Conservation (phyloP, 352 stramenopile genomes). For the Globisporangium cederbergense region DNA sequence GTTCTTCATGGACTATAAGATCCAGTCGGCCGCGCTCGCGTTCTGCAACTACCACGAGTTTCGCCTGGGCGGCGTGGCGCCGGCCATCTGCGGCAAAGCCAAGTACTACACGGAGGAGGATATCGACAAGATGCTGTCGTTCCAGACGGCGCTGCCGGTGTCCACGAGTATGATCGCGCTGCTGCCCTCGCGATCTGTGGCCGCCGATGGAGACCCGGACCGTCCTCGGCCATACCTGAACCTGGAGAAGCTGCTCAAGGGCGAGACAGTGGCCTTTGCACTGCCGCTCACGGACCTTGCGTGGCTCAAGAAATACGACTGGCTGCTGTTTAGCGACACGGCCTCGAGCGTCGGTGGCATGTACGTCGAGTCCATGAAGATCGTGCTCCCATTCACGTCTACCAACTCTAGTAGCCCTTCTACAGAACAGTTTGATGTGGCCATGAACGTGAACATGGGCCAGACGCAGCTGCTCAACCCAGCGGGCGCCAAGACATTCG, state of each 20-base stretch:
- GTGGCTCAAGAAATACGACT: slow-evolving; percentile 7
- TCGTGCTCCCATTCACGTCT: slow-evolving; percentile 3
- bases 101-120: slow-evolving; percentile 3
- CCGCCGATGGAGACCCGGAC: not conserved
- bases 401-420: not conserved
- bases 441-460: not conserved
- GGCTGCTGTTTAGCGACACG: not conserved
- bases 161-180: not conserved
- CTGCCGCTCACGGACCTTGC: not conserved
- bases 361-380: slow-evolving; percentile 4
- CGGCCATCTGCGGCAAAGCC: slow-evolving; percentile 9
- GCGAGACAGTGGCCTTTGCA: not conserved
- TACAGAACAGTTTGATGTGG: not conserved
- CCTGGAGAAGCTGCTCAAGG: not conserved
- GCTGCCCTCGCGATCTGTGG: not conserved
- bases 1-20: slow-evolving; percentile 15
- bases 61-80: slow-evolving; percentile 11
- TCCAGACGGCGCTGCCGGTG: not conserved
- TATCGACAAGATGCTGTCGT: slow-evolving; percentile 1
- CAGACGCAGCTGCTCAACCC: not conserved
- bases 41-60: slow-evolving; percentile 24
- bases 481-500: not conserved
- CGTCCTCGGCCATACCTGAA: not conserved
- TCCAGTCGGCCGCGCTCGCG: slow-evolving; percentile 17
- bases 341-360: not conserved